Evolutionary conservation across 208 protist species (phyloP), one percentile per base, ranked within the genome.

Genomic region (Phytomonas sp.): DNA sequence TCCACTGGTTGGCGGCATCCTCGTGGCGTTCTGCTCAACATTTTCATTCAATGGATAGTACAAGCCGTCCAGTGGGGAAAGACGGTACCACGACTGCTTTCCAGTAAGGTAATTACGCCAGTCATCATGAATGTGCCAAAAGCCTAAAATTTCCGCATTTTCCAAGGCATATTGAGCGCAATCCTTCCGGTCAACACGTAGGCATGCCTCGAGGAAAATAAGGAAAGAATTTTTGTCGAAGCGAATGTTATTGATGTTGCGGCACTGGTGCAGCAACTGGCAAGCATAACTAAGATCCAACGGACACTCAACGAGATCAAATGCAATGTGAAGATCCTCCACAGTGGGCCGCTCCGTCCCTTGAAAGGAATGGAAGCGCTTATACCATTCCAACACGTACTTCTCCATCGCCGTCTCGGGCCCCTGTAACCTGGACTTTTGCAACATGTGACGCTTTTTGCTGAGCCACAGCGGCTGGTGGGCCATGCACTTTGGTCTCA

Each of bases 261-360:
- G 83, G 74, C 88, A 94, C 79, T 92, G 85, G 71, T 79, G 80
- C n/a, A 96, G 77, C 59, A 94, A 69, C 78, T 93, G 87, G 62
- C 86, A 87, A 34, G 89, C 88, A 74, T 96, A 96, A 71, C 91
- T 96, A 30, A 96, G 81, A 74, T 96, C 91, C 7, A 96, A 86
- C 36, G 91, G 91, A 2, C 86, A 81, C 73, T 95, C 91, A 67
- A 96, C 91, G 11, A 96, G 77, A 63, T 96, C 91, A 46, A 96
- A 82, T 40, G 89, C 89, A 17, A 81, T 93, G 79, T 96, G 91
- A n/a, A 96, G 78, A 72, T 96, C 89, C 26, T 96, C 88, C 3
- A 76, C 67, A 7, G 89, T 91, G 6, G 91, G 91, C 20, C 89
- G 85, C 74, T 91, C 82, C 15, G 70, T 91, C 26, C 91, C 89